Evolutionary conservation across 495 filamentous ascomycete genomes (phyloP).

Genomic region (Penicillium fimorum): DNA sequence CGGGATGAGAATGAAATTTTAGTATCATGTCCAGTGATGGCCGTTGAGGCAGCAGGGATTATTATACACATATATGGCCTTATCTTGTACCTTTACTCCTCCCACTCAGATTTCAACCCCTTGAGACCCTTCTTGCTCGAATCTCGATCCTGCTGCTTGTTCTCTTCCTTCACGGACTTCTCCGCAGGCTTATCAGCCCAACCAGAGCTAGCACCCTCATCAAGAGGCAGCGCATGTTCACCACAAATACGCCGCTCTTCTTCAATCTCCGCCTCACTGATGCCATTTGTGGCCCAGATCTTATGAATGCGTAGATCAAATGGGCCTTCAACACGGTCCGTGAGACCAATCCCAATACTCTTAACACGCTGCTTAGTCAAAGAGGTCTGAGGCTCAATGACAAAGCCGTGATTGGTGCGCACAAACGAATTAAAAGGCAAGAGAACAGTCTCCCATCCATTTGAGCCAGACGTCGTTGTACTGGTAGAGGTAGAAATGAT

Average conservation of each 20-base stretch:
- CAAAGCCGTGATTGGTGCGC: slow-evolving; percentile 84
- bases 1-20: slow-evolving; percentile 2
- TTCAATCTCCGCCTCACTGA: slow-evolving; percentile 41
- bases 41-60: not conserved
- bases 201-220: slow-evolving; percentile 39
- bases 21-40: slow-evolving; percentile 2
- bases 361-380: slow-evolving; percentile 79
- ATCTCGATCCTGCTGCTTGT: slow-evolving; percentile 10
- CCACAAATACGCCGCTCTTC: slow-evolving; percentile 46
- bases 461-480: slow-evolving; percentile 49
- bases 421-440: slow-evolving; percentile 92
- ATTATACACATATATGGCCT: slow-evolving; percentile 16
- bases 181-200: slow-evolving; percentile 23
- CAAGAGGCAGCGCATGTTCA: slow-evolving; percentile 40
- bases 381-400: slow-evolving; percentile 88
- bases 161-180: not conserved
- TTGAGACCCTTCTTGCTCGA: slow-evolving; percentile 38
- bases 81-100: slow-evolving; percentile 24
- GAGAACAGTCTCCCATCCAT: slow-evolving; percentile 89
- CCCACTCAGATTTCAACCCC: slow-evolving; percentile 40
- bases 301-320: slow-evolving; percentile 80
- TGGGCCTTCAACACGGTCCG: slow-evolving; percentile 81
- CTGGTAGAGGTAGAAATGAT: slow-evolving; percentile 36
- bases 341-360: slow-evolving; percentile 83
- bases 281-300: slow-evolving; percentile 70